Conservation (phyloP, 345 rosid genomes). For the Populus nigra region DNA sequence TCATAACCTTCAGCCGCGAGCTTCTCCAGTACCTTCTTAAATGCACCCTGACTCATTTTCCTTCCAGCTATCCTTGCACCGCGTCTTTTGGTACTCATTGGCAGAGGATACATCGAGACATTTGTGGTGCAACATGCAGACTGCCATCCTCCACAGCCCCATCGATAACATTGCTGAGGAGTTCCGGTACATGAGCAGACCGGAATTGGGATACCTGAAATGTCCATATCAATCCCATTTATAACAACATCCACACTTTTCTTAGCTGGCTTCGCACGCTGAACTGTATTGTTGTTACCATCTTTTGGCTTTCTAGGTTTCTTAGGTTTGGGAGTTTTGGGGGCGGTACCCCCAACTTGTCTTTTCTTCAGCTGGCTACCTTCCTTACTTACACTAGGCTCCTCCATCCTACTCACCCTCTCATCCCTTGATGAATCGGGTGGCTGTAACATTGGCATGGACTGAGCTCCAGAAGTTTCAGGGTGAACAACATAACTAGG, state of each 20-base stretch:
- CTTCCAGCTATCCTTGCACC: slow-evolving; percentile 97
- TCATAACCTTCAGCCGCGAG: slow-evolving; percentile 86
- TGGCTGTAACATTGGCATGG: slow-evolving; percentile 62
- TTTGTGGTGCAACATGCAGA: slow-evolving; percentile 92
- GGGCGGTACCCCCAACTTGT: slow-evolving; percentile 39
- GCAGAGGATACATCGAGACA: slow-evolving; percentile 88
- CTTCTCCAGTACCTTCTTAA: slow-evolving; percentile 93
- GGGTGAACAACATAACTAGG: slow-evolving; percentile 51
- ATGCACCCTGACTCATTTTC: slow-evolving; percentile 99
- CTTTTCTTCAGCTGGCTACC: slow-evolving; percentile 59
- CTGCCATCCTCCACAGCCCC: slow-evolving; percentile 99
- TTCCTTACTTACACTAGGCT: slow-evolving; percentile 42
- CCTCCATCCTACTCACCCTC: slow-evolving; percentile 50
- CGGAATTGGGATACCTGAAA: slow-evolving; percentile 78
- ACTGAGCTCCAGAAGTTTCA: slow-evolving; percentile 58
- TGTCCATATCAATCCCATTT: slow-evolving; percentile 85
- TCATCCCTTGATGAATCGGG: slow-evolving; percentile 52
- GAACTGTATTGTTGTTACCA: slow-evolving; percentile 35
- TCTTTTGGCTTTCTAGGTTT: slow-evolving; percentile 85
- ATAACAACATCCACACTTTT: slow-evolving; percentile 77
- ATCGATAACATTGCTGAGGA: slow-evolving; percentile 92
- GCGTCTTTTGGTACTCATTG: slow-evolving; percentile 91
- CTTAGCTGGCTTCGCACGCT: slow-evolving; percentile 72
- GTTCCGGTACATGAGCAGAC: slow-evolving; percentile 94
- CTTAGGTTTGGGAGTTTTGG: slow-evolving; percentile 64